Conservation (phyloP, 148 eudicot genomes). For the Fagopyrum esculentum region DNA sequence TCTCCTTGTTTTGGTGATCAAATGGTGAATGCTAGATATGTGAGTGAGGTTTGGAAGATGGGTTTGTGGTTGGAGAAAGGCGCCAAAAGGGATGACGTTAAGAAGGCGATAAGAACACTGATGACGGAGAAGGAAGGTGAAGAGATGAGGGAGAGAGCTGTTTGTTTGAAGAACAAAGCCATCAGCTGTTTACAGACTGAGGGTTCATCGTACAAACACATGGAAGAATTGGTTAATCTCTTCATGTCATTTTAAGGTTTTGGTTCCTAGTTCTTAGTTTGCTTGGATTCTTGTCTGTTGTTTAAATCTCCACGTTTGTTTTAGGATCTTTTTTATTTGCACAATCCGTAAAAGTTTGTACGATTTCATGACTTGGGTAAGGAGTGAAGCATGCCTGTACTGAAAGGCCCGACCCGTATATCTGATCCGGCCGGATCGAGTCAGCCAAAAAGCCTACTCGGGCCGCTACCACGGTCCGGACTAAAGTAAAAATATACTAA, state of each 20-base stretch:
- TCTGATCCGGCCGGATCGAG: no score
- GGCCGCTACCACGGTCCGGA: no score
- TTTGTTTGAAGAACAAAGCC: neutral
- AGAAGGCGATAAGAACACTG: neutral
- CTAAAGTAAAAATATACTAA: no score
- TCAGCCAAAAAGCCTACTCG: no score
- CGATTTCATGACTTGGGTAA: neutral
- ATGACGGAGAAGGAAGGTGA: conserved; percentile 2
- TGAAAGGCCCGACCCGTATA: no score
- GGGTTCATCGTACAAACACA: conserved; percentile 3
- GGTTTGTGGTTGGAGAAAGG: conserved; percentile 27
- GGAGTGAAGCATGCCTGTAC: no score
- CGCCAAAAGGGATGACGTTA: neutral
- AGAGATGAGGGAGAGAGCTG: conserved; percentile 6
- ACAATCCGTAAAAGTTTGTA: neutral
- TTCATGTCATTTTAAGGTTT: conserved; percentile 1
- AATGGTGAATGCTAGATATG: conserved; percentile 15
- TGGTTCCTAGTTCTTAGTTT: neutral
- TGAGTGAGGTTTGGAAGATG: conserved; percentile 36
- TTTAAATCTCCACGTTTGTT: neutral
- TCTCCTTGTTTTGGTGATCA: conserved; percentile 14
- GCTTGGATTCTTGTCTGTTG: neutral
- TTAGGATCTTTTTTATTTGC: neutral
- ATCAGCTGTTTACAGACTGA: neutral
- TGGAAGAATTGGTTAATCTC: neutral